Evolutionary conservation across 768 basidiomycete genomes (phyloP), one percentile per base, ranked within the genome.

Genomic region (Chiua virens): DNA sequence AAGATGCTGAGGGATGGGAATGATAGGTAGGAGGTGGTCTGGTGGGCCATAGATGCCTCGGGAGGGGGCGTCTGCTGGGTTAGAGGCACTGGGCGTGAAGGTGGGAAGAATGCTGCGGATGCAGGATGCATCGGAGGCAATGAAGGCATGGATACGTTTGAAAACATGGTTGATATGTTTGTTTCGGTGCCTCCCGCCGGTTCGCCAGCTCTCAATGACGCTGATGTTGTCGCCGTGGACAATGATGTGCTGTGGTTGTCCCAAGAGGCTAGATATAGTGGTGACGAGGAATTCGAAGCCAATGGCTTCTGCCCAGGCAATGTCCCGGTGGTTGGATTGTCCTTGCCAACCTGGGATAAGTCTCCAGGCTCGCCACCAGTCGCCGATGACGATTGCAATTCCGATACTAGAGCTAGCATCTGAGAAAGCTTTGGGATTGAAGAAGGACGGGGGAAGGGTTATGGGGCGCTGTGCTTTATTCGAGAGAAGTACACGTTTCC

Each of bases 281-380:
- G 9, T 23, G 14, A 45, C 2, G 17, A 55, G 54, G 8, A 55
- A 5, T 3, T 55, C 28, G 7, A 55, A 37, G 1, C 46, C 47
- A 8, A 65, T 15, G 3, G 57, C 65, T 53, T 66, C 52, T 0
- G 54, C 62, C 62, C 64, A 66, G 1, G 49, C 43, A 11, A 66
- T 66, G 42, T 66, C 62, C 0, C 49, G 7, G 2, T 47, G 8
- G 14, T 1, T 3, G 17, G 0, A 32, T 27, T 4, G 54, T 20
- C 6, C 8, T 30, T 30, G 10, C 64, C 64, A 65, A 0, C 27
- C 48, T 2, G 54, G 46, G 30, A 63, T 5, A 22, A 61, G 37
- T 14, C 35, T 4, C 49, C 54, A 55, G 0, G 46, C 49, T 8
- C 20, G 4, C 49, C 45, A 55, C 0, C 3, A 1, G 1, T 42